A percentile compares a stretch with the other conserved stretches of the same genome.
Evolutionary conservation across 768 basidiomycete genomes (phyloP).

Genomic region (Trametes gibbosa): DNA sequence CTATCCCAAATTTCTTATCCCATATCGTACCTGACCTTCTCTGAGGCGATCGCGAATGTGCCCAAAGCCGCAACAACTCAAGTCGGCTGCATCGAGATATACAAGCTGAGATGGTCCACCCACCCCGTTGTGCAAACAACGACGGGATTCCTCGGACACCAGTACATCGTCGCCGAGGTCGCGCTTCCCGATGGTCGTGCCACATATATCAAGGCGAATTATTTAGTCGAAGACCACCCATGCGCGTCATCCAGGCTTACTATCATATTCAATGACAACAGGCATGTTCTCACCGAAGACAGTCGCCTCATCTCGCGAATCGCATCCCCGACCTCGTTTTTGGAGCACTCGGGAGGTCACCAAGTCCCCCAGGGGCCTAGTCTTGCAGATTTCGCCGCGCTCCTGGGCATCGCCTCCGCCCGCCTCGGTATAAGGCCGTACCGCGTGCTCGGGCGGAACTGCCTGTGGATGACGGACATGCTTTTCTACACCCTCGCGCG

Average conservation of each 20-base stretch:
- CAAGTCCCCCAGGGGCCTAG: neutral
- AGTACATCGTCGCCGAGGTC: constrained; percentile 3
- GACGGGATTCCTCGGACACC: neutral
- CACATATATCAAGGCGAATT: neutral
- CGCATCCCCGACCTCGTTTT: neutral
- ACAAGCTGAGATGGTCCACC: neutral
- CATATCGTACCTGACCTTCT: no score
- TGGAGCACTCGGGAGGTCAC: neutral
- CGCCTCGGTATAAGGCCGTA: neutral
- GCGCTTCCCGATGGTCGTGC: neutral
- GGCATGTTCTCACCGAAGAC: neutral
- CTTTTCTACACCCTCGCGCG: constrained; percentile 9
- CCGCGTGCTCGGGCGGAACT: constrained; percentile 11
- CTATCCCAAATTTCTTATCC: no score
- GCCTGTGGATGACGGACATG: constrained; percentile 11
- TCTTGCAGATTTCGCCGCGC: constrained; percentile 3
- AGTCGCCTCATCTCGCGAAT: neutral
- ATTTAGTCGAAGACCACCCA: neutral
- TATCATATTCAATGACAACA: neutral
- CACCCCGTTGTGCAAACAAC: neutral
- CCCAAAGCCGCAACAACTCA: neutral
- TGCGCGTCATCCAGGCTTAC: neutral
- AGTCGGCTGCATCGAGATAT: neutral
- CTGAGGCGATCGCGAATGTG: no score
- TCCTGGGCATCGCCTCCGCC: neutral